A percentile compares a stretch with the other conserved stretches of the same genome.
These are phyloP conservation scores for Alternaria gansuensis DNA, from an alignment of 2,329 filamentous ascomycete genomes.

Conservation along the genomic window DNA sequence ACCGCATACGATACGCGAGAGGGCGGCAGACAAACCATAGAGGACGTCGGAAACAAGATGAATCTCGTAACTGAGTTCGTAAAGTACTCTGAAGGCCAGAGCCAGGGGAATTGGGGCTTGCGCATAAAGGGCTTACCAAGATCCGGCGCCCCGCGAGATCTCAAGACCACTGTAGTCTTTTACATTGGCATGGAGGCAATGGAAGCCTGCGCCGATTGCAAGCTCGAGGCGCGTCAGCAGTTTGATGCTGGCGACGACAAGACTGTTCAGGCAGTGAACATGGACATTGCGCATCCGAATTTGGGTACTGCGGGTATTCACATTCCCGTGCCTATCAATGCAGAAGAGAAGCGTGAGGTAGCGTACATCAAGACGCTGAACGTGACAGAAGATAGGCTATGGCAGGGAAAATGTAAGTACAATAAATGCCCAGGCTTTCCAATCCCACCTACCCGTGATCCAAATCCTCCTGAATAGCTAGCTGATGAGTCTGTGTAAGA, in stretches of 20 bases:
- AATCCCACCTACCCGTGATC: no score
- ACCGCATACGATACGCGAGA: conserved; percentile 89
- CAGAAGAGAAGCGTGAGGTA: conserved; percentile 67
- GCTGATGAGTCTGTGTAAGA: conserved; percentile 59
- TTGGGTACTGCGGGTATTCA: conserved; percentile 82
- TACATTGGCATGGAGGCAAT: conserved; percentile 81
- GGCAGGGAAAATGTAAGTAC: conserved; percentile 75
- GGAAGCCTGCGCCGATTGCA: conserved; percentile 57
- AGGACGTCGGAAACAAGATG: conserved; percentile 83
- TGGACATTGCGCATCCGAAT: conserved; percentile 72
- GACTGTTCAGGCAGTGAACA: conserved; percentile 67
- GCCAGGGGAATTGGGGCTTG: conserved; percentile 90
- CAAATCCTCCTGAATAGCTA: background rate
- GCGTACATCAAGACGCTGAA: conserved; percentile 74
- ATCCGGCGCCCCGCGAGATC: conserved; percentile 67
- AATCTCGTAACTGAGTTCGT: conserved; percentile 92
- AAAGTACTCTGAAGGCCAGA: conserved; percentile 83
- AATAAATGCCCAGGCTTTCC: background rate
- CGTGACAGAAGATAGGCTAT: conserved; percentile 71
- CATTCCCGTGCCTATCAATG: conserved; percentile 69
- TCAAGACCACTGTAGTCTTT: conserved; percentile 81
- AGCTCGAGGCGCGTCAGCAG: conserved; percentile 65
- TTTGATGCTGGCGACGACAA: conserved; percentile 59
- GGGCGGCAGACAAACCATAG: conserved; percentile 86
- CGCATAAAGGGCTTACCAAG: conserved; percentile 81